phyloP scores from a whole-genome alignment of 2,329 filamentous ascomycete species.

The Colletotrichum viniferum region DNA sequence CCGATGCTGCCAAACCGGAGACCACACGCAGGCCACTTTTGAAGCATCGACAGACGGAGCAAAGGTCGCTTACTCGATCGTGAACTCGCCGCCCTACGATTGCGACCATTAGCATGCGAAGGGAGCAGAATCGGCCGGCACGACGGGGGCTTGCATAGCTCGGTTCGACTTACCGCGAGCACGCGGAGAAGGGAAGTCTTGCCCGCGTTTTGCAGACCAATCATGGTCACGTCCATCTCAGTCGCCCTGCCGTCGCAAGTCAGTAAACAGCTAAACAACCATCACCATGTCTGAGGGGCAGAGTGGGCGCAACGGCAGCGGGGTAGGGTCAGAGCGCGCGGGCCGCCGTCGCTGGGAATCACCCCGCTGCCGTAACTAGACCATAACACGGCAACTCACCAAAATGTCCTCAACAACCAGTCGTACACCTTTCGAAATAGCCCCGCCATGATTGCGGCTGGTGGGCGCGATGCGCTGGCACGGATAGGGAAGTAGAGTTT shows the following conservation, averaged over 20 bases:
- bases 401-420: constrained; percentile 97
- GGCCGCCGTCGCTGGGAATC: constrained; percentile 2
- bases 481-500: neutral
- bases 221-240: constrained; percentile 99
- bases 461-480: constrained; percentile 24
- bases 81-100: constrained; percentile 91
- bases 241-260: constrained; percentile 73
- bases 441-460: constrained; percentile 72
- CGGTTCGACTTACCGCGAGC: constrained; percentile 76
- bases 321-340: constrained; percentile 10
- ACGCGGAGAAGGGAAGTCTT: constrained; percentile 95
- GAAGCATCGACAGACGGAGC: neutral
- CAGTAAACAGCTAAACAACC: constrained; percentile 16
- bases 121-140: constrained; percentile 3
- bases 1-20: neutral
- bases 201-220: constrained; percentile 96
- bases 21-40: neutral
- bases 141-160: constrained; percentile 21
- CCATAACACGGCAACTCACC: constrained; percentile 63
- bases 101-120: constrained; percentile 37
- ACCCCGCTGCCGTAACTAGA: constrained; percentile 1
- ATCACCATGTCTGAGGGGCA: neutral
- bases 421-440: constrained; percentile 96
- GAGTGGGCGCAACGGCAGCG: constrained; percentile 5
- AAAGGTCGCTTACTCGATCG: constrained; percentile 81